Conservation (phyloP, 352 stramenopile genomes). For the Globisporangium parvum region DNA sequence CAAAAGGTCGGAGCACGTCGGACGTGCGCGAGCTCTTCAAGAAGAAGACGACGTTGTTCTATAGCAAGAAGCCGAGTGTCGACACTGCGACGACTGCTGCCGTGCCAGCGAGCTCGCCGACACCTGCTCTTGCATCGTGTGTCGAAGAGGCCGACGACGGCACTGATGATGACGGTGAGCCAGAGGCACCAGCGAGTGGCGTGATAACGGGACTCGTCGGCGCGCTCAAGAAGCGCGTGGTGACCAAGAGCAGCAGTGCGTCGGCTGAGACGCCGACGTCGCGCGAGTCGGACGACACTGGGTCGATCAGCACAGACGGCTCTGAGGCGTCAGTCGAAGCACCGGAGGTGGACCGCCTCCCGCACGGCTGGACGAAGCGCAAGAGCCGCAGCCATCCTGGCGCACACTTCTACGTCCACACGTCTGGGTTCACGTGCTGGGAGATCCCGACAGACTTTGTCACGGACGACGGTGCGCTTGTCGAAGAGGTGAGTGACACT, state of each 20-base stretch:
- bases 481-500: conserved; percentile 9
- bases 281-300: conserved; percentile 42
- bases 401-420: conserved; percentile 63
- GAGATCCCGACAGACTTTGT: conserved; percentile 37
- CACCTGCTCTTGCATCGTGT: conserved; percentile 5
- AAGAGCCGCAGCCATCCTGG: conserved; percentile 59
- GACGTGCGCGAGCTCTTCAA: conserved; percentile 46
- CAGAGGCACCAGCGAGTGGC: conserved; percentile 9
- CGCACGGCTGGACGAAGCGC: conserved; percentile 51
- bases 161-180: neutral
- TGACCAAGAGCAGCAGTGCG: conserved; percentile 6
- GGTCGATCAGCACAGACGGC: conserved; percentile 33
- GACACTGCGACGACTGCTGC: neutral
- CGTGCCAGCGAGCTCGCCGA: conserved; percentile 3
- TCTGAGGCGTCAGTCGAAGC: conserved; percentile 21
- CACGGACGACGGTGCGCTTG: conserved; percentile 5
- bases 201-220: conserved; percentile 14
- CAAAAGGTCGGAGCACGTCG: conserved; percentile 29
- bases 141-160: neutral
- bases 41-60: conserved; percentile 27
- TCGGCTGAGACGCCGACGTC: conserved; percentile 15
- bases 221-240: conserved; percentile 28
- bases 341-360: conserved; percentile 18
- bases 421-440: conserved; percentile 59
- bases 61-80: conserved; percentile 11